Evolutionary conservation across 2,329 filamentous ascomycete species (phyloP).

Genomic region (Orbilia javanica): DNA sequence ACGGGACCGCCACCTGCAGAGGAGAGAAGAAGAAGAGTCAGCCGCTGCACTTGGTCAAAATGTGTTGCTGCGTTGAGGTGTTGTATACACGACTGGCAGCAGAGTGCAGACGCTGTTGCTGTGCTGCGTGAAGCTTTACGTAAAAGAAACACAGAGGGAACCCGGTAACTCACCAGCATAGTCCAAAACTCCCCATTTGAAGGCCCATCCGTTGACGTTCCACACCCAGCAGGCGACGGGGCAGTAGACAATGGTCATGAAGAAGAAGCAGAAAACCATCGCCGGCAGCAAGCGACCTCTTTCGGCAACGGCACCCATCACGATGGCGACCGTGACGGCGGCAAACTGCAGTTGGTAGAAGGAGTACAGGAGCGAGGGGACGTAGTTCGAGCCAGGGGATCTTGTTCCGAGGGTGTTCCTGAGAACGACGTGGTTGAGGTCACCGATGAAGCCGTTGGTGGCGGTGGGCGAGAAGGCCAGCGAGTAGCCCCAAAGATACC

Average conservation of each 20-base stretch:
- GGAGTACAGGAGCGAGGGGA: slow-evolving; percentile 89
- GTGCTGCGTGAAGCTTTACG: slow-evolving; percentile 35
- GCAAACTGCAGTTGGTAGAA: slow-evolving; percentile 99
- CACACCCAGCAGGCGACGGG: slow-evolving; percentile 96
- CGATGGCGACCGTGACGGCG: slow-evolving; percentile 88
- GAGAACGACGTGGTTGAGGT: slow-evolving; percentile 89
- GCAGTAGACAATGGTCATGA: slow-evolving; percentile 98
- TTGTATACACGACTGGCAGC: slow-evolving; percentile 20
- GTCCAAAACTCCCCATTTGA: slow-evolving; percentile 89
- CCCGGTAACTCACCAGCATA: slow-evolving; percentile 74
- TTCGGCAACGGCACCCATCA: slow-evolving; percentile 92
- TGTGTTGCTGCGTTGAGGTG: slow-evolving; percentile 38
- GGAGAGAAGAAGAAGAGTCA: background rate
- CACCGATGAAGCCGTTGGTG: slow-evolving; percentile 90
- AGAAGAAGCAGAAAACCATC: slow-evolving; percentile 96
- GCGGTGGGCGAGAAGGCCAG: slow-evolving; percentile 86
- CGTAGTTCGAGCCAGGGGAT: slow-evolving; percentile 87
- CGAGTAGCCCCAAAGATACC: slow-evolving; percentile 99
- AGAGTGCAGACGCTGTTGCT: too few relatives aligned
- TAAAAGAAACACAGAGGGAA: slow-evolving; percentile 51
- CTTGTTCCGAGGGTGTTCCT: slow-evolving; percentile 84
- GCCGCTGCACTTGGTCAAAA: too few relatives aligned
- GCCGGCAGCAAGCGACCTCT: slow-evolving; percentile 90
- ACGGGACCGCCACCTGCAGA: slow-evolving; percentile 82
- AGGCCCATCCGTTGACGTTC: slow-evolving; percentile 94